phyloP scores from a whole-genome alignment of 768 basidiomycete species.

The Leccinum barrowsii region DNA sequence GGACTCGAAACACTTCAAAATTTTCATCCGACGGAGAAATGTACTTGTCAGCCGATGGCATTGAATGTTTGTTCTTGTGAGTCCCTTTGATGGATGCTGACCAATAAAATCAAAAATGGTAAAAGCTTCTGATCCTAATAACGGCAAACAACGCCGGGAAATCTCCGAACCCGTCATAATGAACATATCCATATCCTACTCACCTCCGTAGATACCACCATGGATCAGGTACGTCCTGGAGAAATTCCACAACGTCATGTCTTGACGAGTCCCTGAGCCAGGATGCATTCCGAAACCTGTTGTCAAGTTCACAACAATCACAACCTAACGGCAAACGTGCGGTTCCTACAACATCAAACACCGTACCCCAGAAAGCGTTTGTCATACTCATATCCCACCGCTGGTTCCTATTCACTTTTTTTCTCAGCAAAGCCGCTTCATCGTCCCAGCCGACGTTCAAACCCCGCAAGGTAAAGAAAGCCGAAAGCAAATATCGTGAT shows the following conservation, averaged over 20 bases:
- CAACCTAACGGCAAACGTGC: conserved; percentile 12
- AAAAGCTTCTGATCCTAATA: conserved; percentile 28
- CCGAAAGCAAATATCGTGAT: conserved; percentile 60
- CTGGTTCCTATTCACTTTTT: background rate
- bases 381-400: background rate
- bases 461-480: conserved; percentile 74
- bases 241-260: background rate
- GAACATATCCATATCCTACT: background rate
- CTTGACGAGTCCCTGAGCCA: conserved; percentile 21
- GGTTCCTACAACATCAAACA: conserved; percentile 1
- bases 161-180: background rate
- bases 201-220: conserved; percentile 1
- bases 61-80: no score
- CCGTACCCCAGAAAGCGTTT: conserved; percentile 14
- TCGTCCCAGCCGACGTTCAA: conserved; percentile 68
- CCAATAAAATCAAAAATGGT: conserved; percentile 6
- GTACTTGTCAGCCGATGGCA: no score
- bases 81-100: conserved; percentile 1
- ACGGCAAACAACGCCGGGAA: conserved; percentile 24
- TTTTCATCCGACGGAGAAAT: conserved; percentile 2
- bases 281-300: conserved; percentile 59
- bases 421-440: conserved; percentile 44
- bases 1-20: background rate
- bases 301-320: conserved; percentile 34
- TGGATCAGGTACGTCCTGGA: conserved; percentile 27